Evolutionary conservation across 2,329 filamentous ascomycete species (phyloP), one percentile per base, ranked within the genome.

Genomic region (Tetracladium maxilliforme): DNA sequence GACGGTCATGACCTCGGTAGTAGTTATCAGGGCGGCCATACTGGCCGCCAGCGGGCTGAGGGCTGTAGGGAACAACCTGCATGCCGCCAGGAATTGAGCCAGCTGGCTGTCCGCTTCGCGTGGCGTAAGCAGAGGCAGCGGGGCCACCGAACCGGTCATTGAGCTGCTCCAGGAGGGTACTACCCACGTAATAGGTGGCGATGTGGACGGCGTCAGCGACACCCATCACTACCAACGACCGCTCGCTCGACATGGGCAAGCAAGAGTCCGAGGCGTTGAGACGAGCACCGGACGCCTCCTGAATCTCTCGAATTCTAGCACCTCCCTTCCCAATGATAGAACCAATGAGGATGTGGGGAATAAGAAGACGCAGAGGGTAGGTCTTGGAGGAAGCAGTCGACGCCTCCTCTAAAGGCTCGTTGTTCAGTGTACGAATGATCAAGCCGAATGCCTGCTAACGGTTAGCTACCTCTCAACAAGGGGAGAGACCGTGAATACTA

Each of bases 121-220:
- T 93, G 23, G 90, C 90, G 48, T 98, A 98, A 16, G 90, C 87
- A n/a, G 90, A 98, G 24, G 90, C 87, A 30, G 84, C 84, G 12
- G 90, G 86, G 6, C 90, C 90, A 26, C 90, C 87, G 40, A 95
- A 98, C 21, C 90, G 76, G 50, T 98, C 90, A 26, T 90, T 94
- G 31, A 98, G 65, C 56, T 98, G 90, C 61, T 98, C 90, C 23
- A 92, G 77, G 14, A 98, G 69, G n/a, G 90, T 98, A 52, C 87
- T 92, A 28, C 86, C 87, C 35, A 98, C 86, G 45, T 98, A 98
- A 61, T 95, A 98, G 19, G 90, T 93, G 24, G 90, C 90, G 51
- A 98, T 98, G 56, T 98, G 90, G 24, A 98, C 87, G 30, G 90
- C 87, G 58, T 98, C 90, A 27, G 90, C 90, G 30, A 98, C 90